Conservation (phyloP, 2,329 filamentous ascomycete species). For the Ophiostoma perfectum region DNA sequence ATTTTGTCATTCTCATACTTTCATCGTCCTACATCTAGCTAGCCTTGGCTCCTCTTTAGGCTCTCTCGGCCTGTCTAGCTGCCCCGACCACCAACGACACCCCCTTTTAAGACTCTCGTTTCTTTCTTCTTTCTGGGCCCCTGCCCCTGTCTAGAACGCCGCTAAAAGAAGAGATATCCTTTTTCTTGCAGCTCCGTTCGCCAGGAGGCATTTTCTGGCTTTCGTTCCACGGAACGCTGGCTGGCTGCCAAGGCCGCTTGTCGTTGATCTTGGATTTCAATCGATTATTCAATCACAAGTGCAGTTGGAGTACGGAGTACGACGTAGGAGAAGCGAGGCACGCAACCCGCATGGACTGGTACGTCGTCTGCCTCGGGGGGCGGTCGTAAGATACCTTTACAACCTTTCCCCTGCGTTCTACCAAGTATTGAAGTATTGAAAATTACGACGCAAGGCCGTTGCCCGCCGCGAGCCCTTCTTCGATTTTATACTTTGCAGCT, state of each 20-base stretch:
- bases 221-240: no score
- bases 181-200: neutral
- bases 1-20: no score
- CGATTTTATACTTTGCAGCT: conserved; percentile 16
- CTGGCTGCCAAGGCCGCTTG: no score
- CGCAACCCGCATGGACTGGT: no score
- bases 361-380: no score
- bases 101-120: neutral
- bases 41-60: neutral
- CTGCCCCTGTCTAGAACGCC: conserved; percentile 14
- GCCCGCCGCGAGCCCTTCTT: neutral
- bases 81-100: neutral
- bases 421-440: no score
- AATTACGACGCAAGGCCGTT: neutral
- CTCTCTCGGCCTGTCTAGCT: neutral
- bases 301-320: no score
- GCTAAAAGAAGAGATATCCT: neutral
- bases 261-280: no score
- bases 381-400: no score
- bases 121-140: conserved; percentile 15
- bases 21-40: neutral
- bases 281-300: no score
- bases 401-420: neutral
- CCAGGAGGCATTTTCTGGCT: neutral
- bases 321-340: no score